Evolutionary conservation across 1,284 basidiomycete genomes (phyloP).

Genomic region (Irpex sp.): DNA sequence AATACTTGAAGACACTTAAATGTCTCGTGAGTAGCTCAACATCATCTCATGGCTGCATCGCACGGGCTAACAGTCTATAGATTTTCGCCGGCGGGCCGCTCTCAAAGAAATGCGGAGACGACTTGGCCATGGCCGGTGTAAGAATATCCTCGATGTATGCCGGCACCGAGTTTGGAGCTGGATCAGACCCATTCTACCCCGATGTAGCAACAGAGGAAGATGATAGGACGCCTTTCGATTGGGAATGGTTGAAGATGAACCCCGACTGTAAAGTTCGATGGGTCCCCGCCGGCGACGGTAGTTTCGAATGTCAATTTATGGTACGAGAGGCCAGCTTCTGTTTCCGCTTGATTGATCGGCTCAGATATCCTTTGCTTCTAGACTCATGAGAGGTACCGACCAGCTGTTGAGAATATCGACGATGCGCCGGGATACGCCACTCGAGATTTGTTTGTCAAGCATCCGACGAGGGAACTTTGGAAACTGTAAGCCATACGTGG

Average conservation of each 20-base stretch:
- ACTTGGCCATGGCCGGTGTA: conserved; percentile 1
- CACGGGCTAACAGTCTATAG: neutral
- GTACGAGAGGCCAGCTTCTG: conserved; percentile 14
- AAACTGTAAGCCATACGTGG: conserved; percentile 5
- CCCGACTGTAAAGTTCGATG: conserved; percentile 17
- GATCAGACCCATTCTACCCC: neutral
- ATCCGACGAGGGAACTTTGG: conserved; percentile 13
- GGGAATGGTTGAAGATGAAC: conserved; percentile 4
- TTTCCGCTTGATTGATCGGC: no score
- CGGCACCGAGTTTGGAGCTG: conserved; percentile 3
- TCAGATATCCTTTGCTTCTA: neutral
- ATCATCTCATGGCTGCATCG: no score
- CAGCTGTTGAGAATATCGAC: conserved; percentile 21
- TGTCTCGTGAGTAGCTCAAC: conserved; percentile 7
- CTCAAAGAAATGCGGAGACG: conserved; percentile 8
- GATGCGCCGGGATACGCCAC: conserved; percentile 12
- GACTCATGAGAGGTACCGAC: conserved; percentile 16
- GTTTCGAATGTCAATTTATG: conserved; percentile 28
- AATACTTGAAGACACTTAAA: conserved; percentile 11
- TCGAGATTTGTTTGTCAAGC: conserved; percentile 9
- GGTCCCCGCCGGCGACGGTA: conserved; percentile 23
- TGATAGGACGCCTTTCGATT: neutral
- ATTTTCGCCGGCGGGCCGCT: conserved; percentile 10
- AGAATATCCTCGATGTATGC: conserved; percentile 1
- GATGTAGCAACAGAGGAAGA: neutral